Base-by-base conservation (phyloP, 2,329 filamentous ascomycete species). In the Malbranchea cinnamomea region DNA sequence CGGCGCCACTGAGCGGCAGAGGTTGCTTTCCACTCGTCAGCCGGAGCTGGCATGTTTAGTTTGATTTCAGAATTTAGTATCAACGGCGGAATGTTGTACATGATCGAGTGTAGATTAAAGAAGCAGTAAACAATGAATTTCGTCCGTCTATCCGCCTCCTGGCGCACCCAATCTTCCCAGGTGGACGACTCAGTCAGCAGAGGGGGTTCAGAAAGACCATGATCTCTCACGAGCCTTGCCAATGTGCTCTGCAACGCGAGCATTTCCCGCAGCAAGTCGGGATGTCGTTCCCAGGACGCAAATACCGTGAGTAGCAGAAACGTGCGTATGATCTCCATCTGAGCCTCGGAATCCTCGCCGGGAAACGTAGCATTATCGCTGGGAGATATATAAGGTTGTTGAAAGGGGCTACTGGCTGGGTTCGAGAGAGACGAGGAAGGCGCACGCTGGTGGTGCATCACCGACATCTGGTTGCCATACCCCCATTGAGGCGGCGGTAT, bases 101-200 rank as follows among this genome's bases (percentile, higher is more conserved):
- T 69, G 31, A 74, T 68, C 19, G 63, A 68, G 37, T 73, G 69
- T 2, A 74, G 54, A 41, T 72, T 71, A 35, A 68, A 67, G 40
- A 72, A 62, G 46, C 65, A 62, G 46, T 70, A 65, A 35, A 69
- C 62, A 35, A 68, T 63, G 31, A 68, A 54, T 42, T 71, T 67
- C 12, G 66, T 71, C 32, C 65, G 58, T 40, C 60, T 59, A 33
- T 59, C 61, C 2, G 61, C 62, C 48, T 71, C 68, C 29, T 57
- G 53, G n/a, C 54, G 53, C 12, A 64, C 48, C 68, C 67, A 72
- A 12, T 65, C 60, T 35, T 58, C 49, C 64, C 65, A 68, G 13
- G 49, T 52, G 20, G 70, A 62, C 15, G 66, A 49, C 13, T 58
- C 55, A 12, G 35, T 60, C 18, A 43, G 36, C 16, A 38, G 44